A percentile compares a stretch with the other conserved stretches of the same genome.
phyloP scores from a whole-genome alignment of 1,139 yeast species.

The Geotrichum europaeum region DNA sequence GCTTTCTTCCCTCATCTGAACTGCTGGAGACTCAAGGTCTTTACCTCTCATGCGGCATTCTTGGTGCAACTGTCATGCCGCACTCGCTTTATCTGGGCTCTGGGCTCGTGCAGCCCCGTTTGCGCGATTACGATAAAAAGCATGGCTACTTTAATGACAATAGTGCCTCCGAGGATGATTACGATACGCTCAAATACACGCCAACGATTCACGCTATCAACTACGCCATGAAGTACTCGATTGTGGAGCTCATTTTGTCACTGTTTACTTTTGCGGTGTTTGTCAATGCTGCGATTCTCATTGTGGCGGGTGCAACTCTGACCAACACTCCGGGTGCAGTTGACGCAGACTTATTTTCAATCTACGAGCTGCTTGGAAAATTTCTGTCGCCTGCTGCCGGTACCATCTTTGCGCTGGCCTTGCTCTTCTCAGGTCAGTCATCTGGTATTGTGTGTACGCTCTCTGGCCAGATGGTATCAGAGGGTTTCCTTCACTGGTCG shows the following conservation, averaged over 20 bases:
- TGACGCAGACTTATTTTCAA: constrained; percentile 70
- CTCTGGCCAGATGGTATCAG: constrained; percentile 81
- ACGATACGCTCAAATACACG: constrained; percentile 30
- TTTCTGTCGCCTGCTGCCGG: constrained; percentile 70
- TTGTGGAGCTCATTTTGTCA: constrained; percentile 56
- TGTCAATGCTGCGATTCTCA: constrained; percentile 69
- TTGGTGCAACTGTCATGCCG: constrained; percentile 84
- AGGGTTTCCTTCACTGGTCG: constrained; percentile 78
- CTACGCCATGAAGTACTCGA: constrained; percentile 61
- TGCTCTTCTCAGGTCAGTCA: constrained; percentile 69
- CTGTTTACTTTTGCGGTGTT: constrained; percentile 69
- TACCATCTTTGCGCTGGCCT: constrained; percentile 67
- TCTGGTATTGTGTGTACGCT: constrained; percentile 85
- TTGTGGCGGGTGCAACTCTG: constrained; percentile 69
- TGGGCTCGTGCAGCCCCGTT: constrained; percentile 66
- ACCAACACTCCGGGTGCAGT: constrained; percentile 54
- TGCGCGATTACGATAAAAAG: constrained; percentile 50
- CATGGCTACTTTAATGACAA: constrained; percentile 31
- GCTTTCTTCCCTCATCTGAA: constrained; percentile 61
- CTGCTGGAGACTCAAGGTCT: constrained; percentile 60
- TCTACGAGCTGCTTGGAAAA: constrained; percentile 51
- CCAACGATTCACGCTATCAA: constrained; percentile 63
- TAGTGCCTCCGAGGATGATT: constrained; percentile 34
- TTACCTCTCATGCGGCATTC: constrained; percentile 67
- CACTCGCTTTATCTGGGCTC: constrained; percentile 72